Conservation (phyloP, 225 moss, liverwort and hornwort genomes). For the Climacium dendroides region DNA sequence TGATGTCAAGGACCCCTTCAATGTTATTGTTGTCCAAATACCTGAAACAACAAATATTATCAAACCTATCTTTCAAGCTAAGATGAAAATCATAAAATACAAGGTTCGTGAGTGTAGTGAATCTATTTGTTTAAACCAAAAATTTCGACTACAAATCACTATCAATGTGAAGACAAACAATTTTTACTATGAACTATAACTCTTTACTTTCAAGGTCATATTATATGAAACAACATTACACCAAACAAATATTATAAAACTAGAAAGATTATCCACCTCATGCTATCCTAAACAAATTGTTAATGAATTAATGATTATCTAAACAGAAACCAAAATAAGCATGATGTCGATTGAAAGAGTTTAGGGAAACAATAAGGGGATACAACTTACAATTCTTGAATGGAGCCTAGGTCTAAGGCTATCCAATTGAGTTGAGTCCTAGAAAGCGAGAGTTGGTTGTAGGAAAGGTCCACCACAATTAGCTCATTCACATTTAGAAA, state of each 20-base stretch:
- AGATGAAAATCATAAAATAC: background rate
- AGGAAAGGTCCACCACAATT: background rate
- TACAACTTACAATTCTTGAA: background rate
- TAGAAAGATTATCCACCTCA: background rate
- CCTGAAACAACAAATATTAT: background rate
- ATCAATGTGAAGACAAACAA: background rate
- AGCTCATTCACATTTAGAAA: accelerated
- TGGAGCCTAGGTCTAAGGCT: background rate
- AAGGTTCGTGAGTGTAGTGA: no score
- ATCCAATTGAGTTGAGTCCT: no score
- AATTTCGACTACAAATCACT: no score
- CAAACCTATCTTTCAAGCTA: accelerated
- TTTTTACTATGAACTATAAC: background rate
- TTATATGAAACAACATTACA: background rate
- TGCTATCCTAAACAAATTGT: accelerated
- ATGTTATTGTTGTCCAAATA: background rate
- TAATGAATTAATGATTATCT: accelerated
- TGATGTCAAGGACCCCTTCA: background rate
- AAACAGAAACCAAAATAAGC: background rate
- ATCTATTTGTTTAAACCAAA: background rate
- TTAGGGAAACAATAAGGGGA: accelerated
- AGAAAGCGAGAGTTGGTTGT: background rate
- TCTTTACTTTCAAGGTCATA: background rate
- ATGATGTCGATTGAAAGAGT: accelerated
- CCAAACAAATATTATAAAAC: background rate